Conservation (phyloP, 2,329 filamentous ascomycete species). For the Monosporascus sp. region DNA sequence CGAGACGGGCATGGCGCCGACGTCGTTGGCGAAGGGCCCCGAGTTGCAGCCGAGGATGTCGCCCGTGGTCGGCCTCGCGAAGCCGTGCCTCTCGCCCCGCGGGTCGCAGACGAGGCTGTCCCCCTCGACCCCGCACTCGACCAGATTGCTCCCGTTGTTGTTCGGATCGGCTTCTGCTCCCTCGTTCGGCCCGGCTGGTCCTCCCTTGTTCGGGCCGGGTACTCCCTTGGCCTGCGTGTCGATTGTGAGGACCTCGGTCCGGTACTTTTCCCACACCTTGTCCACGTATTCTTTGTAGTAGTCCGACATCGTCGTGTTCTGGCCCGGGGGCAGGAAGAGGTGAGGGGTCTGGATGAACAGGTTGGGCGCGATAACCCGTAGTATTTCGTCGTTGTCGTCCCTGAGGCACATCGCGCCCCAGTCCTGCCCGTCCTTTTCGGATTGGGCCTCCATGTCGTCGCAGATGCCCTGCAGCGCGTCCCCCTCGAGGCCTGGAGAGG, state of each 20-base stretch:
- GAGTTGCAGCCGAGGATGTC: conserved; percentile 49
- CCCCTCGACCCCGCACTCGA: not conserved
- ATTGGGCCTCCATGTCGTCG: conserved; percentile 43
- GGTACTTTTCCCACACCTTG: conserved; percentile 22
- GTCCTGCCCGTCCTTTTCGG: conserved; percentile 39
- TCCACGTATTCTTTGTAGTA: conserved; percentile 25
- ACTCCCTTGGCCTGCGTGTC: conserved; percentile 48
- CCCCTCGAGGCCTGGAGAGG: conserved; percentile 40
- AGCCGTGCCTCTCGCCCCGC: conserved; percentile 7
- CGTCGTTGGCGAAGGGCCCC: conserved; percentile 12
- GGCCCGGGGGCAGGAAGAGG: too few relatives aligned
- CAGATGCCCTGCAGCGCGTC: conserved; percentile 48
- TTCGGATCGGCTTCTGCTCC: too few relatives aligned
- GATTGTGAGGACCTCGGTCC: conserved; percentile 37
- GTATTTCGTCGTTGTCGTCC: conserved; percentile 9
- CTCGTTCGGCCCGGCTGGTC: too few relatives aligned
- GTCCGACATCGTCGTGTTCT: conserved; percentile 1
- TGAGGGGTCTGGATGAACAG: conserved; percentile 13
- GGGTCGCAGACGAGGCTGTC: conserved; percentile 15
- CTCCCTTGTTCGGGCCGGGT: too few relatives aligned
- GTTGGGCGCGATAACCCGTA: conserved; percentile 27
- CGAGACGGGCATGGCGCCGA: conserved; percentile 4
- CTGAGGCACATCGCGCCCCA: conserved; percentile 44
- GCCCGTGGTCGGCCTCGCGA: conserved; percentile 10
- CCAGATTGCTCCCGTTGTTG: not conserved